phyloP scores from a whole-genome alignment of 2,329 filamentous ascomycete genomes.

The Paraphaeosphaeria minitans region DNA sequence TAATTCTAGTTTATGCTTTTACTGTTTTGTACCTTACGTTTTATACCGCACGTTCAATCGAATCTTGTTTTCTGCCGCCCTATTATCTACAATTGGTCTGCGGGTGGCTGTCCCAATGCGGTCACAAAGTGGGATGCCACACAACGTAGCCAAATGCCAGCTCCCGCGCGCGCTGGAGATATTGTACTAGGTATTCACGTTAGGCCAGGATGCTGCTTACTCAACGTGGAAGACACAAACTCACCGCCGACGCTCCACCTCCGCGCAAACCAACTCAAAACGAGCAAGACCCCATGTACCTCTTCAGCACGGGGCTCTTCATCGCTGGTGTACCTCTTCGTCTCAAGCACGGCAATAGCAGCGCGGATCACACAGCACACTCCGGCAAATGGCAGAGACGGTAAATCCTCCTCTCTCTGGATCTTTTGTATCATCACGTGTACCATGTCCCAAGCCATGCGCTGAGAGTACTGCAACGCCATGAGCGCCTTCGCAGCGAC shows the following conservation, averaged over 20 bases:
- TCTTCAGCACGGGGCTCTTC: constrained; percentile 7
- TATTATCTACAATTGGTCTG: too few species aligned
- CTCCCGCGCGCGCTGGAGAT: not conserved
- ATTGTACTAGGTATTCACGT: not conserved
- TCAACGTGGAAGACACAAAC: not conserved
- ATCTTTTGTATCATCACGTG: constrained; percentile 13
- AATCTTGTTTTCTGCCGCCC: not conserved
- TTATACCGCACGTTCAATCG: not conserved
- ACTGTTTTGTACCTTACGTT: not conserved
- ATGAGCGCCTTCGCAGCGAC: constrained; percentile 13
- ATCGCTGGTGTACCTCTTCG: not conserved
- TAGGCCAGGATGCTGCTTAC: not conserved
- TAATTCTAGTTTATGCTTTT: not conserved
- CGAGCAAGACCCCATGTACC: not conserved
- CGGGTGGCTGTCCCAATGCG: too few species aligned
- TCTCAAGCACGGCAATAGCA: constrained; percentile 20
- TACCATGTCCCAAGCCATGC: constrained; percentile 25
- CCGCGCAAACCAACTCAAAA: constrained; percentile 9
- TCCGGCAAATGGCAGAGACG: constrained; percentile 19
- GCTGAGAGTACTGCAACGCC: constrained; percentile 17
- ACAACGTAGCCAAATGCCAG: not conserved
- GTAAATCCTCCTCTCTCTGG: constrained; percentile 8
- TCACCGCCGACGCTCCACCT: constrained; percentile 12
- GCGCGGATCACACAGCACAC: constrained; percentile 20
- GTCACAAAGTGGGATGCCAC: too few species aligned